phyloP scores from a whole-genome alignment of 2,329 filamentous ascomycete species.

The Thermoascus crustaceus region DNA sequence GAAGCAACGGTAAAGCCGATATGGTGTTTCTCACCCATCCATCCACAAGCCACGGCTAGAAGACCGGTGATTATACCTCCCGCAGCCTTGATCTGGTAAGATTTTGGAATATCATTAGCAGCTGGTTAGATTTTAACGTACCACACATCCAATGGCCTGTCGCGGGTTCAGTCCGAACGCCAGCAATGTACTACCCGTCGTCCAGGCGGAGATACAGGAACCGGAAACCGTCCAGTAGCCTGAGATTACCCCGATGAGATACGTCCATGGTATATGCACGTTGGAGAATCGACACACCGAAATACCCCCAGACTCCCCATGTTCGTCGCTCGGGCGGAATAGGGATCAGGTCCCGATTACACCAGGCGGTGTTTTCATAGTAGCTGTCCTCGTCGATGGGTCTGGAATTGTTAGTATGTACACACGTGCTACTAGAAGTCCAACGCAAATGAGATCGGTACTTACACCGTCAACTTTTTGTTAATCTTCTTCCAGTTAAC shows the following conservation, averaged over 20 bases:
- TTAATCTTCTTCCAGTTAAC: background rate
- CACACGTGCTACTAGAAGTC: too few species aligned
- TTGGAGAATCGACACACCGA: constrained; percentile 10
- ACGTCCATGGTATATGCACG: too few species aligned
- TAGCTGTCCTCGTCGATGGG: constrained; percentile 15
- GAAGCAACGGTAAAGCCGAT: constrained; percentile 21
- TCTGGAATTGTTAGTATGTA: constrained; percentile 4
- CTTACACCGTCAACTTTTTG: background rate
- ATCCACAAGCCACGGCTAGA: constrained; percentile 18
- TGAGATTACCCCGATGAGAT: too few species aligned
- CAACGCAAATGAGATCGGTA: too few species aligned
- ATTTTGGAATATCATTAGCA: background rate
- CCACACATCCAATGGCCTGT: constrained; percentile 18
- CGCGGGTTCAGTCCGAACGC: constrained; percentile 17
- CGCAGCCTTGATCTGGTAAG: constrained; percentile 3
- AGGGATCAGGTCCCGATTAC: constrained; percentile 22
- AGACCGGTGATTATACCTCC: constrained; percentile 15
- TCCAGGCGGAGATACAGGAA: constrained; percentile 21
- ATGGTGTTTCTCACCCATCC: constrained; percentile 20
- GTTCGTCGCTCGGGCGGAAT: constrained; percentile 20
- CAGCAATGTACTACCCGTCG: constrained; percentile 19
- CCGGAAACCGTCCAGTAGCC: constrained; percentile 25
- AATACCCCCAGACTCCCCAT: constrained; percentile 19
- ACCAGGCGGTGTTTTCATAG: constrained; percentile 19
- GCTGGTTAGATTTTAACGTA: constrained; percentile 4